phyloP scores from a whole-genome alignment of 75 land plant species.

The Cryptomeria japonica region DNA sequence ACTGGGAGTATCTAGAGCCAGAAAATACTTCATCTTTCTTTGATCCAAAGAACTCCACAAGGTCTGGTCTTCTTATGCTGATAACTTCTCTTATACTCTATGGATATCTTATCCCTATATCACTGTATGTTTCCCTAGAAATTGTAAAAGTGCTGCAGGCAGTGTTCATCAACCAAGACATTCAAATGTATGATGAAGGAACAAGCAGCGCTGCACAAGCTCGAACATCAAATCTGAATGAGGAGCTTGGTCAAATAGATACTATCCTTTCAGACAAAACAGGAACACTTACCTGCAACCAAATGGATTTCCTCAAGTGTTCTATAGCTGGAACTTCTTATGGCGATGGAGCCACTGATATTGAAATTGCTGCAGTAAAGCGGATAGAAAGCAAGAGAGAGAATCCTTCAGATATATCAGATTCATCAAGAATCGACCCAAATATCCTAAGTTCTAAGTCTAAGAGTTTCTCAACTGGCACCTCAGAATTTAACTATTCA shows the following conservation, averaged over 20 bases:
- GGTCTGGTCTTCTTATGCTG: slow-evolving; percentile 50
- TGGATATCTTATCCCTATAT: slow-evolving; percentile 88
- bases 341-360: slow-evolving; percentile 60
- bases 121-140: slow-evolving; percentile 87
- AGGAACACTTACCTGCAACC: slow-evolving; percentile 72
- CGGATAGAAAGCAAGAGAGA: slow-evolving; percentile 26
- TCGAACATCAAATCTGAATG: slow-evolving; percentile 80
- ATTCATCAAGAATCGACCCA: too few species aligned
- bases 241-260: slow-evolving; percentile 78
- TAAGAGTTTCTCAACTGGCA: slow-evolving; percentile 5
- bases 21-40: slow-evolving; percentile 18
- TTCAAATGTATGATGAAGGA: slow-evolving; percentile 73
- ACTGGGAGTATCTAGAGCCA: slow-evolving; percentile 57
- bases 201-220: slow-evolving; percentile 49
- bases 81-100: slow-evolving; percentile 74
- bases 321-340: slow-evolving; percentile 73
- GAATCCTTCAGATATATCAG: not conserved
- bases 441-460: not conserved
- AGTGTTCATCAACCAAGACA: slow-evolving; percentile 64
- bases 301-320: slow-evolving; percentile 74
- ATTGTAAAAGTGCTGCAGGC: slow-evolving; percentile 87
- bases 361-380: slow-evolving; percentile 62
- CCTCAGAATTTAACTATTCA: slow-evolving; percentile 1
- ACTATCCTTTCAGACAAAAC: slow-evolving; percentile 77
- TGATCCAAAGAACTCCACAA: slow-evolving; percentile 41